Percentiles rank a stretch among this genome's conserved stretches.
phyloP scores from a whole-genome alignment of 768 basidiomycete genomes.

The Trametes punicea region DNA sequence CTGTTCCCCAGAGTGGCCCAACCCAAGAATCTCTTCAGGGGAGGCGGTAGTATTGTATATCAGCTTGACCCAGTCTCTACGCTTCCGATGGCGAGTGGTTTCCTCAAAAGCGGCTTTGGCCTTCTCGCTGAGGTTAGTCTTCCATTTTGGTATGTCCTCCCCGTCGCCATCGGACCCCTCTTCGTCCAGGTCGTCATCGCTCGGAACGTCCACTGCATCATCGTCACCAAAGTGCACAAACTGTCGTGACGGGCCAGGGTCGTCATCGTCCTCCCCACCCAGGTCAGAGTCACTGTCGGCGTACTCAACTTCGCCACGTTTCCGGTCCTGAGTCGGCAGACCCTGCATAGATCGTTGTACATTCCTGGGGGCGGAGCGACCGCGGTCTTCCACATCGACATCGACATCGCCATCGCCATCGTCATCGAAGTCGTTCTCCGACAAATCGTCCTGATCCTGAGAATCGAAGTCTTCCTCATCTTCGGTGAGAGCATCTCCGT shows the following conservation, averaged over 20 bases:
- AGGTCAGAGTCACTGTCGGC: slow-evolving; percentile 79
- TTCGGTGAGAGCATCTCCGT: slow-evolving; percentile 27
- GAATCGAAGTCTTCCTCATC: slow-evolving; percentile 7
- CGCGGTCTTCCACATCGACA: slow-evolving; percentile 34
- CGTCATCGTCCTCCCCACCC: slow-evolving; percentile 42
- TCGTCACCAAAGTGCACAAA: slow-evolving; percentile 47
- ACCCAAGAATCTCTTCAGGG: slow-evolving; percentile 60
- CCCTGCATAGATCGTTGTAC: slow-evolving; percentile 37
- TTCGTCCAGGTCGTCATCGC: slow-evolving; percentile 44
- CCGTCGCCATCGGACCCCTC: slow-evolving; percentile 31
- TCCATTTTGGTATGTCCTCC: slow-evolving; percentile 69
- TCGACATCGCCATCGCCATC: slow-evolving; percentile 20
- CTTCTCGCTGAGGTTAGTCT: slow-evolving; percentile 53
- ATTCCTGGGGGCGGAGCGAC: slow-evolving; percentile 49
- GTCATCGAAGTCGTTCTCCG: slow-evolving; percentile 3
- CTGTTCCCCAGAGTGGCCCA: neutral
- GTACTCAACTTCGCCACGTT: slow-evolving; percentile 52
- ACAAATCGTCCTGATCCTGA: neutral
- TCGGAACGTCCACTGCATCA: slow-evolving; percentile 45
- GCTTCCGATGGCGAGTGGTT: slow-evolving; percentile 35
- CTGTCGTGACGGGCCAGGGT: slow-evolving; percentile 17
- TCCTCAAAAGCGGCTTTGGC: slow-evolving; percentile 47
- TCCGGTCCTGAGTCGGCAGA: slow-evolving; percentile 34
- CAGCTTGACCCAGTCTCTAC: slow-evolving; percentile 79
- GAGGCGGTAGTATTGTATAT: slow-evolving; percentile 72